Percentiles rank a stretch among this genome's conserved stretches.
These are phyloP conservation scores for Pseudogymnoascus sp. DNA, from an alignment of 2,329 filamentous ascomycete species.

Conservation along the genomic window DNA sequence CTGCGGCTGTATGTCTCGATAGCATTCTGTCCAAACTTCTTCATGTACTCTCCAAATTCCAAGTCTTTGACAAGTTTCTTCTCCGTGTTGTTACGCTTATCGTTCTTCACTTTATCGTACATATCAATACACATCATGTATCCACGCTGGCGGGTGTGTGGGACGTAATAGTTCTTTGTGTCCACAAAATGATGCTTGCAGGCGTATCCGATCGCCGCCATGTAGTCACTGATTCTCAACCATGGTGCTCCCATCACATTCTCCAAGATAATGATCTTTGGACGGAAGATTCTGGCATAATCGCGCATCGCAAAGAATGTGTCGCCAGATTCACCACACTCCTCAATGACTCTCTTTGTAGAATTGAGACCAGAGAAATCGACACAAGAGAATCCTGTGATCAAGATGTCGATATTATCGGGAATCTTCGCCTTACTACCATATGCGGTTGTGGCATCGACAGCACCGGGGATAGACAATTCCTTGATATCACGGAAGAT, in stretches of 20 bases:
- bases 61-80: slow-evolving; percentile 42
- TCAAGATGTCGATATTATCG: slow-evolving; percentile 53
- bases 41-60: slow-evolving; percentile 9
- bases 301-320: slow-evolving; percentile 58
- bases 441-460: slow-evolving; percentile 56
- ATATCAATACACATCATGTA: slow-evolving; percentile 54
- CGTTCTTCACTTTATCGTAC: slow-evolving; percentile 27
- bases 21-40: background rate
- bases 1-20: slow-evolving; percentile 8
- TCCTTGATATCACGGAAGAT: slow-evolving; percentile 57
- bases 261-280: slow-evolving; percentile 63
- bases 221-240: slow-evolving; percentile 28
- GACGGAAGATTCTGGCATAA: slow-evolving; percentile 50
- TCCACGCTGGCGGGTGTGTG: slow-evolving; percentile 59
- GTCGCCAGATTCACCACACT: slow-evolving; percentile 57
- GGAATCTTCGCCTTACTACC: slow-evolving; percentile 55
- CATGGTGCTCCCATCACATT: slow-evolving; percentile 62
- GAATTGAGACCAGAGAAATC: slow-evolving; percentile 66
- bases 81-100: slow-evolving; percentile 26
- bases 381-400: slow-evolving; percentile 70
- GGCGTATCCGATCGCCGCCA: slow-evolving; percentile 46
- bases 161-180: slow-evolving; percentile 66
- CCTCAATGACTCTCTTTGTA: slow-evolving; percentile 43
- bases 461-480: slow-evolving; percentile 30
- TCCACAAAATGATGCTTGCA: slow-evolving; percentile 48